Base-by-base conservation (phyloP, 768 basidiomycete genomes). In the Cantharellus cinnabarinus region DNA sequence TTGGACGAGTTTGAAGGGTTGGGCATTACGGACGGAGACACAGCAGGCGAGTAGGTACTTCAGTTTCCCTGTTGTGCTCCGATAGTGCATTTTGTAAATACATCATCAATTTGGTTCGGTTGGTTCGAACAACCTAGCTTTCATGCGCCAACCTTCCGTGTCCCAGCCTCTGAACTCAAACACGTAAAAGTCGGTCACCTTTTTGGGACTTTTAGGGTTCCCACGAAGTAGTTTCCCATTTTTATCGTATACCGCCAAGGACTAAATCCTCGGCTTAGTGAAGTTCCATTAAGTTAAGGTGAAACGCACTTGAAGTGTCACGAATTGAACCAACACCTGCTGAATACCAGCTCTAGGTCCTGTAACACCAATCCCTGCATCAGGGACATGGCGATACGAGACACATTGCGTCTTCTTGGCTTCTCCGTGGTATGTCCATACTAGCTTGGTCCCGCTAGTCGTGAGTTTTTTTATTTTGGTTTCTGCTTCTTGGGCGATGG, bases 1-100 rank as follows among this genome's bases (percentile, higher is more conserved):
- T 70, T 97, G 65, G 89, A 95, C 61, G 81, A 85, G 68, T 90
- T 95, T 65, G 90, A 95, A 64, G 89, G 89, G 70, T 77, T 97
- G 82, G 88, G 82, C 4, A 74, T 95, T 42, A 78, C 76, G 3
- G 73, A 75, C 4, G 65, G 10, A 15, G 41, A 10, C 38, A 14
- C 7, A 39, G 5, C 35, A 5, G 56, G 42, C 56, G 56, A 40
- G 10, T 48, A 10, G 1, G 44, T 48, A 10, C 44, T 48, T 48
- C 29, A 10, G 29, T 29, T 48, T 48, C 44, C 29, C 29, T 48
- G 44, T 48, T 48, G 44, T 48, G 10, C 44, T 48, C 44, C 29
- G 44, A 10, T 10, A 48, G 10, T 37, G 52, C 35, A 54, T 54
- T 7, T 54, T 10, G 52, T 54, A 37, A 29, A 48, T 48, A 48